Evolutionary conservation across 169 alveolate species (phyloP), one percentile per base, ranked within the genome.

Genomic region (Babesia bigemina): DNA sequence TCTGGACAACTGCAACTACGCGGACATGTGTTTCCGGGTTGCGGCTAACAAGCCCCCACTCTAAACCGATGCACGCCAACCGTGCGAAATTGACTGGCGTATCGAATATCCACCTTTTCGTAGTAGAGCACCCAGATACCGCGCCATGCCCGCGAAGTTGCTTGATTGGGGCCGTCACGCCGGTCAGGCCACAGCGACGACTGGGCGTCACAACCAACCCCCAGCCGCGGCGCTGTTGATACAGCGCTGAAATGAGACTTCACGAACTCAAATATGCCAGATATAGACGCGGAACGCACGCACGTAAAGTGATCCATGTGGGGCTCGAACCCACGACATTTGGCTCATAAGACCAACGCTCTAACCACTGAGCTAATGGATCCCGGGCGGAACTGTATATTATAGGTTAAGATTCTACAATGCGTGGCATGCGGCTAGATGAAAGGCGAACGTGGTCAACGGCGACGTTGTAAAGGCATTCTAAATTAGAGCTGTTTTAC

Each of bases 291-390:
- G 8, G 19, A 45, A 45, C 0, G 4, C 61, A 24, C 70, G 47
- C 0, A 14, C 65, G 79, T 44, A 62, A 69, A 83, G 60, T 90
- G 94, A 90, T 90, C 94, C 94, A 90, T 90, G 92, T 84, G 94
- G 94, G 94, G 87, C 79, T 90, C 94, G 94, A 90, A 90, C 94
- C 94, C 94, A 90, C 94, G 92, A 90, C 94, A 71, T 90, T 90
- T 88, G 94, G 94, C 86, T 75, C 94, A 90, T 90, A 90, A 90
- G 94, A 90, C 94, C 94, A 88, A 90, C 90, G 94, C 94, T 90
- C 94, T 90, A 90, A 90, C 94, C 94, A 90, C 92, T 90, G 92
- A 90, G 94, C 94, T 90, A 90, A 90, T 90, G 94, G 94, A 90
- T 90, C 94, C 66, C 47, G 75, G 44, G 49, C 19, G 16, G 45